Evolutionary conservation across 176 grass and related monocot species (phyloP).

Genomic region (Rhynchospora pubera): DNA sequence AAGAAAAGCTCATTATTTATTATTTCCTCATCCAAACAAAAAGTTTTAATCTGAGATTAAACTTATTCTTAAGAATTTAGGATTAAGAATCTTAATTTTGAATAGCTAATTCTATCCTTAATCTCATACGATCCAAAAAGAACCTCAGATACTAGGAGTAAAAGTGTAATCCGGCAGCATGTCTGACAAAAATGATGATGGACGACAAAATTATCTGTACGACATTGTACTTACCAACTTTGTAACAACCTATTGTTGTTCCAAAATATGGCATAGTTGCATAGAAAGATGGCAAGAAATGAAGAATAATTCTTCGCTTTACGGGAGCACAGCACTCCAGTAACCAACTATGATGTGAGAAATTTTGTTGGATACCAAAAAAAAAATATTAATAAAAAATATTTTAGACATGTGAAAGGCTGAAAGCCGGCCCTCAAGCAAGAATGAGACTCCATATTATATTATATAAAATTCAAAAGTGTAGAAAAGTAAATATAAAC

Average conservation of each 20-base stretch:
- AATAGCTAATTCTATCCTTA: too few species aligned
- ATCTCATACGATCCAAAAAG: too few species aligned
- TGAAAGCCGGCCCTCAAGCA: too few species aligned
- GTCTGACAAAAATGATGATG: background rate
- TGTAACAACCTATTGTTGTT: conserved; percentile 9
- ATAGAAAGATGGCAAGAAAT: conserved; percentile 5
- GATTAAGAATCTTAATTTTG: too few species aligned
- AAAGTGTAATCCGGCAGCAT: background rate
- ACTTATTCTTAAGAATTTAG: too few species aligned
- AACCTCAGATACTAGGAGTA: background rate
- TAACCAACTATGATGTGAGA: conserved; percentile 15
- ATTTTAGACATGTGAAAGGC: background rate
- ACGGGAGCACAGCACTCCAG: background rate
- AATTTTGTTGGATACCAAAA: background rate
- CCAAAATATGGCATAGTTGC: background rate
- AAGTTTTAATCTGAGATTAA: too few species aligned
- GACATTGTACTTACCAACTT: conserved; percentile 19
- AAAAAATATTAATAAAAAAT: conserved; percentile 3
- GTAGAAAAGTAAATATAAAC: background rate
- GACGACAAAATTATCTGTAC: background rate
- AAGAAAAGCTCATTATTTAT: too few species aligned
- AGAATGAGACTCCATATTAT: background rate
- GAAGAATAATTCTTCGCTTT: conserved; percentile 2
- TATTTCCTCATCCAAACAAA: too few species aligned
- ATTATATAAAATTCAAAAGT: background rate